Evolutionary conservation across 305 asterid species (phyloP).

Genomic region (Fraxinus ornus): DNA sequence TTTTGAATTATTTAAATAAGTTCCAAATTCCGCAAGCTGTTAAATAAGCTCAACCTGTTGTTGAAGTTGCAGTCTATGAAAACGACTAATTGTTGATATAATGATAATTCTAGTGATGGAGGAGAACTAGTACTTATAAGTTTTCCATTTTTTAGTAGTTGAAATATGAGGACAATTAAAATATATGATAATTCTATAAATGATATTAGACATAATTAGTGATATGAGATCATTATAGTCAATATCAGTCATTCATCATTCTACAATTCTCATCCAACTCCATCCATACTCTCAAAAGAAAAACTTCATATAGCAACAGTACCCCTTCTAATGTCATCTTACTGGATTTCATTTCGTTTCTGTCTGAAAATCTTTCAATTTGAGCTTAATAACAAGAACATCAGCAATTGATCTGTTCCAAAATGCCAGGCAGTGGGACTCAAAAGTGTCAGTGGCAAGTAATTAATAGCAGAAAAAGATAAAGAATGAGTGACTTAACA

Average conservation of each 20-base stretch:
- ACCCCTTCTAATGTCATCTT: background rate
- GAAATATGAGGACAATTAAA: too few relatives aligned
- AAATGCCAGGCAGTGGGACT: constrained; percentile 23
- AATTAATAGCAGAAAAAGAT: constrained; percentile 29
- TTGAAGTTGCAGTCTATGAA: too few relatives aligned
- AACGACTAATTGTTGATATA: too few relatives aligned
- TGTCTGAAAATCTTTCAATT: background rate
- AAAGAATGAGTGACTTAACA: constrained; percentile 7
- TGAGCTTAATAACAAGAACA: background rate
- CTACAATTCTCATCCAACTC: background rate
- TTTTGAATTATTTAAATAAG: background rate
- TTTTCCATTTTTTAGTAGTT: too few relatives aligned
- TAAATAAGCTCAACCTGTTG: too few relatives aligned
- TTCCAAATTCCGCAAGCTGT: too few relatives aligned
- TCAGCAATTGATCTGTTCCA: constrained; percentile 27
- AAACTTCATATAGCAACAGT: background rate
- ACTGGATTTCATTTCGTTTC: background rate
- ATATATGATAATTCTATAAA: background rate
- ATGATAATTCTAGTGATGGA: too few relatives aligned
- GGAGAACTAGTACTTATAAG: too few relatives aligned
- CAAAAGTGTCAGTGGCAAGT: constrained; percentile 19
- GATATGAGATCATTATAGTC: background rate
- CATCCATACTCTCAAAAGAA: too few relatives aligned
- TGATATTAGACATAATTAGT: background rate
- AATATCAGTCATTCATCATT: background rate